These are phyloP conservation scores for Parascedosporium putredinis DNA, from an alignment of 2,329 filamentous ascomycete genomes.

Conservation along the genomic window DNA sequence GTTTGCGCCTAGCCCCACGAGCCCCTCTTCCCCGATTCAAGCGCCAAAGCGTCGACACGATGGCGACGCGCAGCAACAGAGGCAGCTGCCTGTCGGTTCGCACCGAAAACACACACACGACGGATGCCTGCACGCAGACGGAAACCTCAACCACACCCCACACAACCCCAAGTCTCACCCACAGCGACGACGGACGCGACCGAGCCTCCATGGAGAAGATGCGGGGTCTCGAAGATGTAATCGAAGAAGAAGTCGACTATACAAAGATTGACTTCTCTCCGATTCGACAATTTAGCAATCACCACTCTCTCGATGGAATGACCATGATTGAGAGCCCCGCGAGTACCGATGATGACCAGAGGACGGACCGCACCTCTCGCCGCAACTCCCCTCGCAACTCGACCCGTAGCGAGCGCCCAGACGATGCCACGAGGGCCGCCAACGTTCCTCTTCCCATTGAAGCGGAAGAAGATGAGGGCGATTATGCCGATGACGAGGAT, in stretches of 20 bases:
- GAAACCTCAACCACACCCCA: slow-evolving; percentile 40
- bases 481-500: slow-evolving; percentile 36
- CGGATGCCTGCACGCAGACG: slow-evolving; percentile 57
- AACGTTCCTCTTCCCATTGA: slow-evolving; percentile 11
- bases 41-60: slow-evolving; percentile 61
- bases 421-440: slow-evolving; percentile 18
- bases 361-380: no score
- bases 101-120: slow-evolving; percentile 60
- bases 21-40: slow-evolving; percentile 55
- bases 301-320: slow-evolving; percentile 23
- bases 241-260: slow-evolving; percentile 43
- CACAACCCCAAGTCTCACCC: slow-evolving; percentile 43
- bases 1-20: slow-evolving; percentile 65
- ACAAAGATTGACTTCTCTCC: slow-evolving; percentile 46
- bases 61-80: slow-evolving; percentile 47
- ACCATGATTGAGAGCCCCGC: slow-evolving; percentile 11
- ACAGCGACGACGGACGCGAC: slow-evolving; percentile 41
- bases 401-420: no score
- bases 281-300: slow-evolving; percentile 33
- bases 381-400: no score
- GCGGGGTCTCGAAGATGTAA: slow-evolving; percentile 29
- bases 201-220: slow-evolving; percentile 26
- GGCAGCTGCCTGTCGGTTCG: slow-evolving; percentile 67
- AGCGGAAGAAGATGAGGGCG: slow-evolving; percentile 22
- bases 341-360: slow-evolving; percentile 10